Conservation (phyloP, 139 green algal species). For the Coelastrella sp. region DNA sequence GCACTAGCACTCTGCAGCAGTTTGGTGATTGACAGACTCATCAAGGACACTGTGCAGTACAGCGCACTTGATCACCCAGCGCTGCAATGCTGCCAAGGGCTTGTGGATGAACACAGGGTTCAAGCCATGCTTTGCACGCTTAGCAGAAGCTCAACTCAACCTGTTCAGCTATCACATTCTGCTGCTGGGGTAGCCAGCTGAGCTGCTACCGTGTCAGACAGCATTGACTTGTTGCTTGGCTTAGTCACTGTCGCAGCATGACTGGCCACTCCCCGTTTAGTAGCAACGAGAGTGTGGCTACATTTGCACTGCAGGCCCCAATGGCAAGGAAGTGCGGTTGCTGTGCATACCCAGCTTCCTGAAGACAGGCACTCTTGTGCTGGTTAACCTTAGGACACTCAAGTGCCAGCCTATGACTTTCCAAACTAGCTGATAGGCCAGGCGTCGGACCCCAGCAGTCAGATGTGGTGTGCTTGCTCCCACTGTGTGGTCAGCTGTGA, state of each 20-base stretch:
- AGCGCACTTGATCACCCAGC: neutral
- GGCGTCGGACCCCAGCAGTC: too few species aligned
- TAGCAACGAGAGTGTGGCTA: too few species aligned
- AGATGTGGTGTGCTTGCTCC: too few species aligned
- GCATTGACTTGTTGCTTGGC: too few species aligned
- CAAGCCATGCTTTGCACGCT: neutral
- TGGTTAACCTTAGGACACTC: constrained; percentile 92
- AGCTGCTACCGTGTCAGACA: too few species aligned
- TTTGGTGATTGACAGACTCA: too few species aligned
- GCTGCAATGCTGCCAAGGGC: neutral
- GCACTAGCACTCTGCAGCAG: too few species aligned
- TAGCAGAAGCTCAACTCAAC: too few species aligned
- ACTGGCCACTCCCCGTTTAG: too few species aligned
- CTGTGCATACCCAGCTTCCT: constrained; percentile 86
- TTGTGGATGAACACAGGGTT: neutral
- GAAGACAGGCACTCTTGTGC: constrained; percentile 77
- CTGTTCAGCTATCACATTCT: neutral
- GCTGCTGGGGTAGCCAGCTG: neutral
- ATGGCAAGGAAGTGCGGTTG: constrained; percentile 70
- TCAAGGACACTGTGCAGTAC: too few species aligned
- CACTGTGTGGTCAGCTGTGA: too few species aligned
- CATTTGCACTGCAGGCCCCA: constrained; percentile 48
- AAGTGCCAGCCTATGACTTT: constrained; percentile 83
- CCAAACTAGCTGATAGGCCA: constrained; percentile 1
- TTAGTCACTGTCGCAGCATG: too few species aligned